A percentile compares a stretch with the other conserved stretches of the same genome.
Conservation (phyloP, 1,284 basidiomycete species). For the Ceratobasidium sp. region DNA sequence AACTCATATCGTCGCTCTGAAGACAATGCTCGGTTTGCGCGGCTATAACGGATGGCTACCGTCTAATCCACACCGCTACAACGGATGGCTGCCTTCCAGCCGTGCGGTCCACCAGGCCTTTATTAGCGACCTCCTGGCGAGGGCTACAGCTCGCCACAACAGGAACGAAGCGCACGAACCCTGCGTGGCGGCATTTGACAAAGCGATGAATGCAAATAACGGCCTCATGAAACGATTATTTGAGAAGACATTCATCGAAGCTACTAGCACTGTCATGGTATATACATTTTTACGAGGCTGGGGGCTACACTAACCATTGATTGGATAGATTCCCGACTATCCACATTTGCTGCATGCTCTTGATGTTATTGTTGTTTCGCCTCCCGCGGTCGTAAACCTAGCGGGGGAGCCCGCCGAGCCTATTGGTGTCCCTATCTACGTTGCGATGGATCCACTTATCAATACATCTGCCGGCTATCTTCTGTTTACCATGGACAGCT, state of each 20-base stretch:
- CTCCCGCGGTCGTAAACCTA: constrained; percentile 57
- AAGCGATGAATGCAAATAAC: no score
- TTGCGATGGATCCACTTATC: constrained; percentile 52
- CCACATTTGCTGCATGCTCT: constrained; percentile 62
- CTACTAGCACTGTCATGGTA: no score
- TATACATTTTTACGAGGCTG: no score
- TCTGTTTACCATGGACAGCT: neutral
- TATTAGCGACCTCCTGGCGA: neutral
- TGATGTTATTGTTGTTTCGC: constrained; percentile 61
- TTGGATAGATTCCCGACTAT: constrained; percentile 61
- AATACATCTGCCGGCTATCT: neutral
- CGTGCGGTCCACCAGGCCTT: neutral
- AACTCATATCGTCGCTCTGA: neutral
- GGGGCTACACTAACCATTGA: no score
- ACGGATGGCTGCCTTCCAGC: neutral
- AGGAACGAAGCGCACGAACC: no score
- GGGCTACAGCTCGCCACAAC: no score
- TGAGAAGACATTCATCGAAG: no score
- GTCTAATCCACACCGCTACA: neutral
- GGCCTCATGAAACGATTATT: no score
- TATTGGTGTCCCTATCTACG: constrained; percentile 64
- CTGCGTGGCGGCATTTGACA: no score
- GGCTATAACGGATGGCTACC: no score
- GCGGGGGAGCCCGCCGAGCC: constrained; percentile 55
- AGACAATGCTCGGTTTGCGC: neutral